Evolutionary conservation across 2,329 filamentous ascomycete genomes (phyloP), one percentile per base, ranked within the genome.

Genomic region (Neopestalotiopsis clavispora): DNA sequence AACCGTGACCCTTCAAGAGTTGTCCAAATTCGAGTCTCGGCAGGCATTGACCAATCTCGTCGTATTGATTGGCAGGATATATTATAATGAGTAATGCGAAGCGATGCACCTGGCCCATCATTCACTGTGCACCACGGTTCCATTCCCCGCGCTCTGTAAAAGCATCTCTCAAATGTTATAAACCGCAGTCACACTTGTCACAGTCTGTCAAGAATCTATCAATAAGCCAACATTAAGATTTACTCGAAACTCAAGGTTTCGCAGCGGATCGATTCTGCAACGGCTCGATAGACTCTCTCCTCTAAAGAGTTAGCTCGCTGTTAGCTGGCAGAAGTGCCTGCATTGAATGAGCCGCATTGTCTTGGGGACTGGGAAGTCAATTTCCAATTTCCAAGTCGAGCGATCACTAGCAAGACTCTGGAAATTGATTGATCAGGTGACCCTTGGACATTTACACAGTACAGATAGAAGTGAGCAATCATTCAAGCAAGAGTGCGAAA

Each of bases 251-350:
- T 52, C n/a, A 52, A 52, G 45, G 45, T 52, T 52, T 52, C 45
- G 45, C 45, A 52, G n/a, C 45, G 45, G 45, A 52, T 52, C 45
- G 45, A 52, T n/a, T 52, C 45, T 52, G 45, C 45, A 52, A 52
- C 45, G 45, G 45, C 17, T 52, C 45, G 45, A 52, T 52, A 52
- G 45, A 52, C 45, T 52, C 45, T 9, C 6, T 23, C 23, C 23
- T 52, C 45, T 52, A 52, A 38, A 7, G 34, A 52, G 45, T 52
- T 52, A 52, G 45, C 45, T 20, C n/a, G 20, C 45, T n/a, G 45
- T 23, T 52, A 52, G 45, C 45, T 52, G 45, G 45, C 45, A 52
- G 45, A 20, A 52, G 45, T 52, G 45, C 45, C 45, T 52, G 45
- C 45, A 52, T 52, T 20, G 45, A 52, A 52, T 52, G 45, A 52